phyloP scores from a whole-genome alignment of 1,139 yeast species.

The Yamadazyma blattariae region DNA sequence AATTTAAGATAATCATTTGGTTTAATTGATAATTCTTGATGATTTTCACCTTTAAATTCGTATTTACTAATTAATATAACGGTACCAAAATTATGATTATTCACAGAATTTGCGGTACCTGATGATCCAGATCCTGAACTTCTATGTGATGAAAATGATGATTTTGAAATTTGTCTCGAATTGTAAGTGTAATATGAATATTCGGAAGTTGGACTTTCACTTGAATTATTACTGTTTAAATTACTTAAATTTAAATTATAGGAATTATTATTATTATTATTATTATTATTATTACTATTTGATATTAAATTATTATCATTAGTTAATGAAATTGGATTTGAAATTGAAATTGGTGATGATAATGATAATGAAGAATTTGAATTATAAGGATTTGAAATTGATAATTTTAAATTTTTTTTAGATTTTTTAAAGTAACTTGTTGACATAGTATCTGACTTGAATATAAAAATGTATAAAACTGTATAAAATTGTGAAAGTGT shows the following conservation, averaged over 20 bases:
- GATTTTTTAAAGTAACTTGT: slow-evolving; percentile 26
- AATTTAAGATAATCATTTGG: slow-evolving; percentile 40
- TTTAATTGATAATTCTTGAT: slow-evolving; percentile 29
- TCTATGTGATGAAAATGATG: slow-evolving; percentile 1
- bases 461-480: no score
- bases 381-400: slow-evolving; percentile 26
- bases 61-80: slow-evolving; percentile 36
- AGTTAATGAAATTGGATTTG: not conserved
- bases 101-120: no score
- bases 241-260: no score
- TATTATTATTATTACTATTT: no score
- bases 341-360: not conserved
- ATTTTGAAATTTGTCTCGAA: not conserved
- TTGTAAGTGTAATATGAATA: no score
- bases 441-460: no score
- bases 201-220: not conserved
- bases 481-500: no score
- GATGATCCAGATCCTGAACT: slow-evolving; percentile 1
- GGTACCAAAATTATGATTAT: not conserved
- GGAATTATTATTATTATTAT: no score
- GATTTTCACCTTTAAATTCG: slow-evolving; percentile 33
- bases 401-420: slow-evolving; percentile 26
- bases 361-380: not conserved
- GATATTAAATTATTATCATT: no score
- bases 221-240: no score